Conservation (phyloP, 2,329 filamentous ascomycete species). For the Trichoderma gracile region DNA sequence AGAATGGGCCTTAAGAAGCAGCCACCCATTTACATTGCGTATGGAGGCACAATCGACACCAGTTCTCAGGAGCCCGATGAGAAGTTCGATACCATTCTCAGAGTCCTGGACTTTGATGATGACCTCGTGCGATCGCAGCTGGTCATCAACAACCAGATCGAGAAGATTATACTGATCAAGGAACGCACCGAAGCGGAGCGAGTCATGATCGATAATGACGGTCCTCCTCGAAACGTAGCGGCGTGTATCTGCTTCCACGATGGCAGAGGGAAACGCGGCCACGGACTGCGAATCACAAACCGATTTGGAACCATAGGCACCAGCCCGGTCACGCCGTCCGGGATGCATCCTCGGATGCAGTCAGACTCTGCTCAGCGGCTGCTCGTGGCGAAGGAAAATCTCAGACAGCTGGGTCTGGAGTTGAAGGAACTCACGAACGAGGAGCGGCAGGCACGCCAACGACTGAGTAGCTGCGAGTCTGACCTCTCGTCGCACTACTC, state of each 20-base stretch:
- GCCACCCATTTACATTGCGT: constrained; percentile 44
- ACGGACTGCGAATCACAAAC: constrained; percentile 59
- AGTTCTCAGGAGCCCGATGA: constrained; percentile 66
- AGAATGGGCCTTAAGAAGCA: constrained; percentile 54
- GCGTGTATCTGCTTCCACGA: constrained; percentile 72
- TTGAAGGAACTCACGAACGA: constrained; percentile 53
- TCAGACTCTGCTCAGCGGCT: constrained; percentile 72
- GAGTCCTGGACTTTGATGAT: constrained; percentile 79
- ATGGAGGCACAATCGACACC: constrained; percentile 41
- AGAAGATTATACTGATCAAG: constrained; percentile 79
- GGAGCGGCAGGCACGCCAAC: constrained; percentile 49
- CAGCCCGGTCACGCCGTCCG: constrained; percentile 49
- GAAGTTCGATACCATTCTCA: constrained; percentile 73
- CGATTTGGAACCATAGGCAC: constrained; percentile 45
- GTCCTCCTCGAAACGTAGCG: constrained; percentile 67
- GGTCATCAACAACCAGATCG: constrained; percentile 79
- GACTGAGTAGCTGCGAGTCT: constrained; percentile 50
- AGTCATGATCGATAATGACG: constrained; percentile 64
- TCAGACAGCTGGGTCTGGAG: constrained; percentile 58
- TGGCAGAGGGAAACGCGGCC: constrained; percentile 51
- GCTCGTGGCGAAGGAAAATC: constrained; percentile 49
- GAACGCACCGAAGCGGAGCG: constrained; percentile 65
- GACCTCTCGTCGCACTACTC: constrained; percentile 47
- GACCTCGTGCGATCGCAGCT: constrained; percentile 75
- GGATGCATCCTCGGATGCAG: constrained; percentile 69